Base-by-base conservation (phyloP, 345 rosid genomes). In the Corymbia maculata region DNA sequence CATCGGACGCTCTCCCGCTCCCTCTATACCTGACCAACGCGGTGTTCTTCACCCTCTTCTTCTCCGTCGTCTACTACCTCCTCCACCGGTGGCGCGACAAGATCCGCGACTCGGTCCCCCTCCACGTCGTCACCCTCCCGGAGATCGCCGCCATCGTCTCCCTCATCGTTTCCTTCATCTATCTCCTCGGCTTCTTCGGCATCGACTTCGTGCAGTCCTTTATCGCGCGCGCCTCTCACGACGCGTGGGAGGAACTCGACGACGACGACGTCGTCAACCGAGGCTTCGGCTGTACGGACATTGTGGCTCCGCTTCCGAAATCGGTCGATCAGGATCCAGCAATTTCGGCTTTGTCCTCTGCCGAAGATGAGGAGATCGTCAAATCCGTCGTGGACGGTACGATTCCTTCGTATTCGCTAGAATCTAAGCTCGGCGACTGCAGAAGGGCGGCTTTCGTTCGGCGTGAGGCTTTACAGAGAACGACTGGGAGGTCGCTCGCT, bases 81-180 rank as follows among this genome's bases (percentile, higher is more conserved):
- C 97, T 96, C 89, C 95, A 92, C 90, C 93, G 98, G 5, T 96
- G 98, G 98, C 95, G 98, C 28, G 96, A 96, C 79, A 96, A 96
- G 98, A 96, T 94, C 94, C 97, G 96, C 49, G 91, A 86, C 89
- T 93, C 95, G 28, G 95, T 97, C 1, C 98, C 98, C 26, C 98
- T 96, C 82, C 98, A 96, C 79, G 93, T 94, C 88, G 94, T 96
- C 79, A 94, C 95, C 8, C 89, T 94, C 84, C 87, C 97, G 53
- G 98, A 96, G 79, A 94, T 95, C 86, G 93, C 90, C 79, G 96
- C 97, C 87, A 88, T 96, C 64, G 89, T 95, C 85, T 92, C 96
- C 44, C 93, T 96, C 51, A 88, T 94, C 88, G 97, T 96, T 13
- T 95, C 98, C 17, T 94, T 95, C 85, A 94, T 94, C 85, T 96